A percentile compares a stretch with the other conserved stretches of the same genome.
Conservation (phyloP, 352 stramenopile genomes). For the Phytophthora capsici region DNA sequence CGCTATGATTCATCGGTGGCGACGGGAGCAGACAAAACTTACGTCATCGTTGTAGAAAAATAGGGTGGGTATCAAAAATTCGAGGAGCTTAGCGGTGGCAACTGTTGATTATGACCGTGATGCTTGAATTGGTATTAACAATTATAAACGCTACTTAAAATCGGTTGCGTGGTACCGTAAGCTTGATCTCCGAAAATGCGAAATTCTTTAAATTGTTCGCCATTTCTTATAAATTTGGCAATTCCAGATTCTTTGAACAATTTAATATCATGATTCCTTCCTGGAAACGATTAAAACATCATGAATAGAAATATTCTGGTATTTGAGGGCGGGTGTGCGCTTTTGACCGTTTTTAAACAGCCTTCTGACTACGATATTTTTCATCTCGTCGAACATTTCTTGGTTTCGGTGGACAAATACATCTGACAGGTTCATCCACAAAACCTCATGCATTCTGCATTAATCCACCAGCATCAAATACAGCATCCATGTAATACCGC, state of each 20-base stretch:
- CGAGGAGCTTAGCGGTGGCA: no score
- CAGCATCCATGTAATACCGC: constrained; percentile 6
- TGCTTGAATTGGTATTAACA: no score
- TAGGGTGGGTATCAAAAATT: no score
- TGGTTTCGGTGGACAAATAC: constrained; percentile 9
- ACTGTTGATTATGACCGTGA: no score
- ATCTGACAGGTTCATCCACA: constrained; percentile 19
- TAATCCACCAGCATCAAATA: constrained; percentile 4
- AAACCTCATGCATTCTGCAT: constrained; percentile 10
- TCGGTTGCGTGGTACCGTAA: no score
- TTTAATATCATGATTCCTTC: neutral
- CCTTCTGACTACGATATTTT: constrained; percentile 31
- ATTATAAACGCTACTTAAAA: no score
- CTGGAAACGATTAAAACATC: constrained; percentile 6
- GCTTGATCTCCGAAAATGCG: neutral
- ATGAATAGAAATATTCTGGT: no score
- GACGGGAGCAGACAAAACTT: no score
- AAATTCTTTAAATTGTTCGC: neutral
- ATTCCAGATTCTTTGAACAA: neutral
- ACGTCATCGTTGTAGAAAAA: no score
- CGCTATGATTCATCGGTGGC: no score
- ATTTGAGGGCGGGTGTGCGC: no score
- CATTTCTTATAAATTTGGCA: neutral
- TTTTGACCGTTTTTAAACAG: no score
- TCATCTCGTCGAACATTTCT: neutral